These are phyloP conservation scores for Amaranthus cruentus DNA, from an alignment of 148 eudicot genomes.

Conservation along the genomic window DNA sequence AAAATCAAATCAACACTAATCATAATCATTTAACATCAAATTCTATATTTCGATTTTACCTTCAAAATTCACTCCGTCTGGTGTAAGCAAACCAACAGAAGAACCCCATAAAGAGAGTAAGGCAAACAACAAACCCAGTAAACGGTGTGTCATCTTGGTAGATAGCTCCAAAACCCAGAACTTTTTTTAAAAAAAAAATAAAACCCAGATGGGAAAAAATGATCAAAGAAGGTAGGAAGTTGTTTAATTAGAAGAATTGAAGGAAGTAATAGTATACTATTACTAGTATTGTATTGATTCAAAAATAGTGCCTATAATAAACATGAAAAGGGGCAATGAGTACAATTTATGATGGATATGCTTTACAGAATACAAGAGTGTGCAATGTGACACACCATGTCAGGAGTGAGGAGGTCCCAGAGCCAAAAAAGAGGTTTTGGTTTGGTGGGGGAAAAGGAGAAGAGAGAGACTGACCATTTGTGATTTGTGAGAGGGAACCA, in stretches of 20 bases:
- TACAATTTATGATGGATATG: conserved; percentile 21
- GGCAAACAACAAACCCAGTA: conserved; percentile 30
- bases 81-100: conserved; percentile 57
- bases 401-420: conserved; percentile 21
- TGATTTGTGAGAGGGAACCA: conserved; percentile 30
- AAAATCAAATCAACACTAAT: too few species aligned
- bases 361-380: conserved; percentile 27
- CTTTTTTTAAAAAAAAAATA: not conserved
- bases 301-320: conserved; percentile 12
- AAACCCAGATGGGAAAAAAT: conserved; percentile 4
- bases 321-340: conserved; percentile 12
- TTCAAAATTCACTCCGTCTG: conserved; percentile 90
- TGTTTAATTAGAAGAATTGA: conserved; percentile 13
- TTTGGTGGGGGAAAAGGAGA: conserved; percentile 20
- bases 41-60: conserved; percentile 32
- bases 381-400: conserved; percentile 36
- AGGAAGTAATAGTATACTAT: not conserved
- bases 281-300: conserved; percentile 25
- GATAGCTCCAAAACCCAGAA: conserved; percentile 3
- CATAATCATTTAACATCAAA: not conserved
- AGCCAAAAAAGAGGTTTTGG: conserved; percentile 32
- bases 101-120: conserved; percentile 39
- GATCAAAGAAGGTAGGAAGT: conserved; percentile 15
- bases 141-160: conserved; percentile 19
- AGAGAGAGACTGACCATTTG: conserved; percentile 16